Base-by-base conservation (phyloP, 2,329 filamentous ascomycete species). In the Amylocarpus encephaloides region DNA sequence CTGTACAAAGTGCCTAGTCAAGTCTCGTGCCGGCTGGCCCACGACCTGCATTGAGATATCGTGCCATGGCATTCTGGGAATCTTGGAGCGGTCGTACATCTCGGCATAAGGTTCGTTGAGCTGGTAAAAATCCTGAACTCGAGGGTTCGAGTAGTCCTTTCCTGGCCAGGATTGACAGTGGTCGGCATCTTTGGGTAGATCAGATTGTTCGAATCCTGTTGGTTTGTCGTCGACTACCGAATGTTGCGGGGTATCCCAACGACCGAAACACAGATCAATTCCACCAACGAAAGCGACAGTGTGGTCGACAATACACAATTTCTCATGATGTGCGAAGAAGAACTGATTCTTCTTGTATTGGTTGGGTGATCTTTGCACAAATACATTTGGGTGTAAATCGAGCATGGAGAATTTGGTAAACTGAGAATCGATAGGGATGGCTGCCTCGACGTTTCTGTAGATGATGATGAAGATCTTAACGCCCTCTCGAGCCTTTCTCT, bases 261-360 rank as follows among this genome's bases (percentile, higher is more conserved):
- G 82, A 42, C 93, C 93, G 67, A 97, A 96, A 70, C 93, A 98
- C 18, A 98, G 75, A 72, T 98, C 93, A 55, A 98, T 88, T 33
- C 93, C 93, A 53, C 93, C 93, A 43, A 95, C 84, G 67, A 98
- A 97, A 10, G 92, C 93, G 44, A 97, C 83, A 48, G 92, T 93
- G 64, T 97, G 93, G 66, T 98, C 93, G 15, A 98, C 87, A 36
- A 98, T 83, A 63, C 90, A 92, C n/a, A 98, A 79, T 70, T 98
- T 98, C 68, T 98, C 93, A 69, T 98, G 93, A 66, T 98, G 93
- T 1, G 93, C 93, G 76, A 94, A 98, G 74, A 98, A 98, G 73
- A 98, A 98, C 41, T 95, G 95, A 63, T 97, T 97, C 71, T 98
- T 95, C 64, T 95, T 88, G 70, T 97, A 91, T 69, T 98, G 93